These are phyloP conservation scores for Cordyceps fumosorosea DNA, from an alignment of 2,329 filamentous ascomycete species.

Conservation along the genomic window DNA sequence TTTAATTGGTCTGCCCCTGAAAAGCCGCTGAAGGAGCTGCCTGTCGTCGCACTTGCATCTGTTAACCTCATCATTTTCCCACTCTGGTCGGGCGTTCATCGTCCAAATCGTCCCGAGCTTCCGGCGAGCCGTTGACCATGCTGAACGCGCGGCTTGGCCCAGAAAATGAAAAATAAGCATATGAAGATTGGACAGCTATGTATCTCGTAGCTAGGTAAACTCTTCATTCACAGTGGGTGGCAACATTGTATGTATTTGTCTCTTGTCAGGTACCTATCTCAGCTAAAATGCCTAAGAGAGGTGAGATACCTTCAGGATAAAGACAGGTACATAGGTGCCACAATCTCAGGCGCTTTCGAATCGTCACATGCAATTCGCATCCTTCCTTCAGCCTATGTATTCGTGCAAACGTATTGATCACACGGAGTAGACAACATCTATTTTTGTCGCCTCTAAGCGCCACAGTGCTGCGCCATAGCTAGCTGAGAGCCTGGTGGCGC, in stretches of 20 bases:
- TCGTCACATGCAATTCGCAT: neutral
- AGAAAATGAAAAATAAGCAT: neutral
- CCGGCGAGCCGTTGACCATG: neutral
- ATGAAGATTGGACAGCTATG: neutral
- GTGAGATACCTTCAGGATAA: too few relatives aligned
- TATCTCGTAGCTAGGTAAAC: too few relatives aligned
- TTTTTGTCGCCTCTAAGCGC: neutral
- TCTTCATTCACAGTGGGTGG: too few relatives aligned
- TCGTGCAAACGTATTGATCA: too few relatives aligned
- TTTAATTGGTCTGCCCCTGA: neutral
- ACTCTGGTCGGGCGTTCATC: neutral
- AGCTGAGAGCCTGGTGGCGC: neutral
- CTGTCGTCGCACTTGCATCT: neutral
- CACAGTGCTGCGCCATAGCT: neutral
- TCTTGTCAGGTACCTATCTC: too few relatives aligned
- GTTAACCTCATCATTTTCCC: neutral
- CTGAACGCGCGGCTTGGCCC: neutral
- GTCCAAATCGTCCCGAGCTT: constrained; percentile 6
- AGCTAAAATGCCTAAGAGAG: too few relatives aligned
- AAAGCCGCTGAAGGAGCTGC: neutral
- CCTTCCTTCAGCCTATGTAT: too few relatives aligned
- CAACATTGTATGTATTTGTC: too few relatives aligned
- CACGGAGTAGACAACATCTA: neutral
- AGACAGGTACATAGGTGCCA: too few relatives aligned
- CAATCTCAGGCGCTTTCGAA: neutral